These are phyloP conservation scores for Lindgomyces ingoldianus DNA, from an alignment of 495 filamentous ascomycete genomes.

Conservation along the genomic window DNA sequence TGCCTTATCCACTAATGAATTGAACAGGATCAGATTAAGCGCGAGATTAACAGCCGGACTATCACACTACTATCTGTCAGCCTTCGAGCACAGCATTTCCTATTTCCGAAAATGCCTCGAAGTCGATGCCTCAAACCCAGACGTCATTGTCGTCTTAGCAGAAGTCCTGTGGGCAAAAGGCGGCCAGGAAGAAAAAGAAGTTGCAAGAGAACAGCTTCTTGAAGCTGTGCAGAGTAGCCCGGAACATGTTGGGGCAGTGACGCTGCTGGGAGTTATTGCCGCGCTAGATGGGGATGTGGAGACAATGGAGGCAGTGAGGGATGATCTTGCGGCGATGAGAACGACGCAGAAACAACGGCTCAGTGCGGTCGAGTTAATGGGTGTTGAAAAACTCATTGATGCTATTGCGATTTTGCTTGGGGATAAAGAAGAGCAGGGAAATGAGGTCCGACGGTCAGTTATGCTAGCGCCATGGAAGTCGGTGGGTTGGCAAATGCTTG, in stretches of 20 bases:
- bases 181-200: slow-evolving; percentile 66
- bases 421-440: slow-evolving; percentile 34
- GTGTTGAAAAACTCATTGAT: slow-evolving; percentile 59
- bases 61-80: slow-evolving; percentile 67
- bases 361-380: slow-evolving; percentile 49
- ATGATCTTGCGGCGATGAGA: slow-evolving; percentile 71
- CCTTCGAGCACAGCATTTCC: slow-evolving; percentile 65
- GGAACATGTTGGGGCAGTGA: slow-evolving; percentile 72
- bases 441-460: slow-evolving; percentile 52
- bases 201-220: slow-evolving; percentile 79
- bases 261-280: slow-evolving; percentile 79
- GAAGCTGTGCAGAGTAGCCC: slow-evolving; percentile 69
- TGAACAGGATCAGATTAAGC: slow-evolving; percentile 69
- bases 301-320: slow-evolving; percentile 74
- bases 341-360: slow-evolving; percentile 62
- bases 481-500: slow-evolving; percentile 74
- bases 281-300: slow-evolving; percentile 77
- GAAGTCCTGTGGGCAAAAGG: slow-evolving; percentile 93
- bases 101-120: slow-evolving; percentile 81
- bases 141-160: slow-evolving; percentile 83
- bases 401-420: slow-evolving; percentile 54
- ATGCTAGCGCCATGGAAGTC: slow-evolving; percentile 76
- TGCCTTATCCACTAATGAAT: slow-evolving; percentile 54
- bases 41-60: slow-evolving; percentile 86
- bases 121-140: slow-evolving; percentile 74